Conservation (phyloP, 768 basidiomycete genomes). For the Inosperma sp. region DNA sequence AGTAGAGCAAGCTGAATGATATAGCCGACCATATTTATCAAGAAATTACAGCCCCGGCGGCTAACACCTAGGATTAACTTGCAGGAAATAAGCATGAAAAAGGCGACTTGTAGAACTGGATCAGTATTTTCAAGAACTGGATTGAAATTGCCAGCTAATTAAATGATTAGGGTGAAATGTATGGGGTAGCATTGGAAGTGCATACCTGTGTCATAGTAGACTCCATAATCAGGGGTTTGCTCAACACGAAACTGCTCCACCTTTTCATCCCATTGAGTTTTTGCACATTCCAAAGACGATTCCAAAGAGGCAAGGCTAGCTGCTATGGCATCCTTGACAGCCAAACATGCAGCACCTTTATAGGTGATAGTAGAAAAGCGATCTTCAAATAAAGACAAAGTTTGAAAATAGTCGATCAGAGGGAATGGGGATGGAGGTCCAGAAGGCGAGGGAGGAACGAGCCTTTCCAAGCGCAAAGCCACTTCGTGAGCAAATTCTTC, state of each 20-base stretch:
- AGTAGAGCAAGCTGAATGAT: constrained; percentile 2
- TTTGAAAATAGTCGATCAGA: not conserved
- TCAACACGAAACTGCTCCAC: not conserved
- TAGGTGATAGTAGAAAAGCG: not conserved
- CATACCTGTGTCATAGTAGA: constrained; percentile 1
- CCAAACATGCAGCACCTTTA: not conserved
- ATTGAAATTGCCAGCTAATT: not conserved
- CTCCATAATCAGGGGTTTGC: not conserved
- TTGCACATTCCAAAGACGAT: not conserved
- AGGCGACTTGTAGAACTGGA: constrained; percentile 1
- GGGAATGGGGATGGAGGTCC: not conserved
- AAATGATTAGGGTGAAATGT: not conserved
- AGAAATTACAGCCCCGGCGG: not conserved
- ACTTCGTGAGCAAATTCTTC: not conserved
- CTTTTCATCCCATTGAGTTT: not conserved
- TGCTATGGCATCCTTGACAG: not conserved
- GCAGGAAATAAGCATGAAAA: constrained; percentile 2
- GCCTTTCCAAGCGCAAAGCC: not conserved
- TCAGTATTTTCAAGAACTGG: not conserved
- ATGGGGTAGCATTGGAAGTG: not conserved
- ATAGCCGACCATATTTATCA: not conserved
- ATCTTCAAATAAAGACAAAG: not conserved
- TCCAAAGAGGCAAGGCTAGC: not conserved
- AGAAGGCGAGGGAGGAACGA: not conserved
- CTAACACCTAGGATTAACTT: constrained; percentile 3